Percentiles rank a stretch among this genome's conserved stretches.
Evolutionary conservation across 179 eudicot genomes (phyloP).

Genomic region (Dionaea muscipula): DNA sequence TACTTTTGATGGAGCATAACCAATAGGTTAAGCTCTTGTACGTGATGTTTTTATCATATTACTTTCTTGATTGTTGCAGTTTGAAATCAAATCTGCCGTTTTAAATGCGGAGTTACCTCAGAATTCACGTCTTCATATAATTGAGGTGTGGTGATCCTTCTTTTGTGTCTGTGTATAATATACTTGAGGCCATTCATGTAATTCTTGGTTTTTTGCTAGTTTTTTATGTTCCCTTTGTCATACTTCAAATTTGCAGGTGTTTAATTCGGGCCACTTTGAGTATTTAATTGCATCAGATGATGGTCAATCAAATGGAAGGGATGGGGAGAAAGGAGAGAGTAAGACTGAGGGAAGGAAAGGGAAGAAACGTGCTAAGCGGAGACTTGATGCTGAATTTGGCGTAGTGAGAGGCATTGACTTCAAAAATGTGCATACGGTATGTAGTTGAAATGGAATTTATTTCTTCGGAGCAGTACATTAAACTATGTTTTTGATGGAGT

Average conservation of each 20-base stretch:
- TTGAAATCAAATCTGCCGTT: conserved; percentile 75
- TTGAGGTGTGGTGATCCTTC: conserved; percentile 42
- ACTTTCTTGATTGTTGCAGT: conserved; percentile 36
- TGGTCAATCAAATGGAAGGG: conserved; percentile 39
- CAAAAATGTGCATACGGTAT: conserved; percentile 83
- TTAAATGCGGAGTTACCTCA: conserved; percentile 92
- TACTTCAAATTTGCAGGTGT: conserved; percentile 38
- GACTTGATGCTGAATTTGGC: conserved; percentile 82
- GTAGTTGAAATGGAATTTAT: conserved; percentile 5
- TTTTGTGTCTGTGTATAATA: not conserved
- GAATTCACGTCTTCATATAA: conserved; percentile 89
- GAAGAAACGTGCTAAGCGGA: conserved; percentile 41
- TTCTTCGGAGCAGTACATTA: not conserved
- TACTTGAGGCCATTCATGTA: too few relatives aligned
- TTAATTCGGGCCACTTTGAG: conserved; percentile 96
- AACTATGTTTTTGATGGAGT: too few relatives aligned
- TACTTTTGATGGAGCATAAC: too few relatives aligned
- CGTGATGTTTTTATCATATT: not conserved
- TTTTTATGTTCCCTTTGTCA: not conserved
- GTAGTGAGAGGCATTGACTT: conserved; percentile 97
- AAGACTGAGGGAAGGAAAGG: conserved; percentile 33
- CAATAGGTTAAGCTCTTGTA: too few relatives aligned
- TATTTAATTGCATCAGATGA: conserved; percentile 84
- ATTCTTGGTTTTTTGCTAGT: not conserved
- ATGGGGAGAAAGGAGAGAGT: conserved; percentile 33